Evolutionary conservation across 192 early-diverging fungal genomes (phyloP).

Genomic region (Funneliformis geosporum): DNA sequence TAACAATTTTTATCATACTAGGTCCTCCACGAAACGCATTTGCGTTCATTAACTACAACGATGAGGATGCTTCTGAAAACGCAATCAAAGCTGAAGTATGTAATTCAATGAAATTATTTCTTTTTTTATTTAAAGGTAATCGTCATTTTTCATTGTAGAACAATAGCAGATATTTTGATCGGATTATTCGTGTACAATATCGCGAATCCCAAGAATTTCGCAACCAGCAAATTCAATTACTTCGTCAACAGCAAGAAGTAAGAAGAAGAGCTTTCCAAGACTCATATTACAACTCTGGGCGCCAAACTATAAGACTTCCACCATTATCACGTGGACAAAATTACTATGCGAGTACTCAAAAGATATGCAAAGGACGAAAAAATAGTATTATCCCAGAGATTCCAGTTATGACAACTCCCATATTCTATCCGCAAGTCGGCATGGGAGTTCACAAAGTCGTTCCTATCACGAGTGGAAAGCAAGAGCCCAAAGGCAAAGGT

Average conservation of each 20-base stretch:
- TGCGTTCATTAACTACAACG: slow-evolving; percentile 64
- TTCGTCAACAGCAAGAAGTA: slow-evolving; percentile 8
- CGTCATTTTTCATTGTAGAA: slow-evolving; percentile 32
- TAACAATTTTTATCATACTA: slow-evolving; percentile 3
- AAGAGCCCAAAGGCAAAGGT: not conserved
- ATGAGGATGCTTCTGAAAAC: slow-evolving; percentile 45
- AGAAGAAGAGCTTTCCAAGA: not conserved
- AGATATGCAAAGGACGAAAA: not conserved
- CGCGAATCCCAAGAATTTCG: slow-evolving; percentile 40
- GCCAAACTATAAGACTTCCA: not conserved
- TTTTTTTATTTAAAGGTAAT: not conserved
- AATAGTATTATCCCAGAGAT: not conserved
- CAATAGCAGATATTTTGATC: slow-evolving; percentile 33
- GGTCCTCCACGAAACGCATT: slow-evolving; percentile 47
- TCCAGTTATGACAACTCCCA: not conserved
- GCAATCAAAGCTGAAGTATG: slow-evolving; percentile 60
- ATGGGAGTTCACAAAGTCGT: not conserved
- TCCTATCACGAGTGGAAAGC: not conserved
- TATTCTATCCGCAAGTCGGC: not conserved
- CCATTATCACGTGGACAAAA: not conserved
- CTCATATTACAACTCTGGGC: not conserved
- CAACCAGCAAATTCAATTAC: not conserved
- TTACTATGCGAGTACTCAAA: not conserved
- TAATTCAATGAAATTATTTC: not conserved
- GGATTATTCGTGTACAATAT: slow-evolving; percentile 39